These are phyloP conservation scores for Acaromyces ingoldii DNA, from an alignment of 1,284 basidiomycete species.

Conservation along the genomic window DNA sequence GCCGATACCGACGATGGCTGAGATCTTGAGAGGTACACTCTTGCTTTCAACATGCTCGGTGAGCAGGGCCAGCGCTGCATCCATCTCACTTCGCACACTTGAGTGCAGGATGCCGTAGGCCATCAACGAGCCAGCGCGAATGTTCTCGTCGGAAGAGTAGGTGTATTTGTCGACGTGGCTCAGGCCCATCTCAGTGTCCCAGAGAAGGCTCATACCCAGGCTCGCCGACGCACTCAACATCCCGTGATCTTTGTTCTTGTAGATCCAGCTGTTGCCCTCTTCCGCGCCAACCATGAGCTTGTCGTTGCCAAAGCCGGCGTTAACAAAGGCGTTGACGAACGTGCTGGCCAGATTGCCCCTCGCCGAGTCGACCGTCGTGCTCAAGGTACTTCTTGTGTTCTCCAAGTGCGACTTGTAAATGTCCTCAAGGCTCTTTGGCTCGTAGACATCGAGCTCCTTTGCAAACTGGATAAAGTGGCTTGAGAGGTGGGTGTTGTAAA, in stretches of 20 bases:
- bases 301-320: constrained; percentile 97
- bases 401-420: constrained; percentile 97
- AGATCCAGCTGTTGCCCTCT: constrained; percentile 96
- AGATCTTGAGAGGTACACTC: constrained; percentile 74
- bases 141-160: constrained; percentile 90
- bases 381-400: constrained; percentile 54
- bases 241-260: constrained; percentile 99
- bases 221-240: constrained; percentile 97
- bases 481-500: constrained; percentile 68
- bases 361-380: constrained; percentile 76
- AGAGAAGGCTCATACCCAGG: constrained; percentile 84
- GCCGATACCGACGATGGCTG: constrained; percentile 69
- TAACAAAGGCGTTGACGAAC: constrained; percentile 98
- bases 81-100: constrained; percentile 84
- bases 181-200: constrained; percentile 93
- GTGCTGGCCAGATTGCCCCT: constrained; percentile 90
- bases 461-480: constrained; percentile 82
- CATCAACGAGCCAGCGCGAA: constrained; percentile 90
- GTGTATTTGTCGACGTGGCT: constrained; percentile 97
- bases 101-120: constrained; percentile 91
- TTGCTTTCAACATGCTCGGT: constrained; percentile 87
- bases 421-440: constrained; percentile 88
- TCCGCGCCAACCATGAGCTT: constrained; percentile 95
- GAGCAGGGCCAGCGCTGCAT: constrained; percentile 85
- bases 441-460: constrained; percentile 85